phyloP scores from a whole-genome alignment of 306 rosid genomes.

The Cucurbita moschata region DNA sequence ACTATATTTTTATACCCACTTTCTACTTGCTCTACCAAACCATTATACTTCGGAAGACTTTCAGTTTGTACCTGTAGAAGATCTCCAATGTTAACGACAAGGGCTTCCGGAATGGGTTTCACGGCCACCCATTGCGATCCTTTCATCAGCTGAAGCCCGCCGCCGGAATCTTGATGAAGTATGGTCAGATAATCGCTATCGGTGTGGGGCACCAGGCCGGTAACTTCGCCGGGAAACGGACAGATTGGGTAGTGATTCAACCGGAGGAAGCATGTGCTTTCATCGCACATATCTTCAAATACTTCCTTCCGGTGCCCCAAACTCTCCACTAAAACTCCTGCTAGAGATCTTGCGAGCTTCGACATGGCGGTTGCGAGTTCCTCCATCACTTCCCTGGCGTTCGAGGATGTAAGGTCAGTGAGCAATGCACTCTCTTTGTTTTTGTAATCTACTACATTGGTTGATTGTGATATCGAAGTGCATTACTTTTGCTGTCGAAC shows the following conservation, averaged over 20 bases:
- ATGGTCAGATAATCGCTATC: constrained; percentile 88
- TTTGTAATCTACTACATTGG: neutral
- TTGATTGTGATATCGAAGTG: neutral
- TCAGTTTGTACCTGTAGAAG: constrained; percentile 54
- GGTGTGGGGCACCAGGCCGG: constrained; percentile 81
- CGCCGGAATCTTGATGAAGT: constrained; percentile 70
- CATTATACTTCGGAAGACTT: too few species aligned
- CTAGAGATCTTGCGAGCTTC: constrained; percentile 43
- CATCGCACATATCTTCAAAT: constrained; percentile 44
- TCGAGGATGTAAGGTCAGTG: neutral
- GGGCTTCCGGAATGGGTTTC: constrained; percentile 71
- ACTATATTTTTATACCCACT: too few species aligned
- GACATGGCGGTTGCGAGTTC: constrained; percentile 67
- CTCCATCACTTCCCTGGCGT: constrained; percentile 49
- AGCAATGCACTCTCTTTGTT: neutral
- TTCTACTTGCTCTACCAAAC: too few species aligned
- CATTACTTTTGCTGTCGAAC: neutral
- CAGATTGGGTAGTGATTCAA: constrained; percentile 72
- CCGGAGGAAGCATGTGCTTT: constrained; percentile 69
- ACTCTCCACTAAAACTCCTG: constrained; percentile 51
- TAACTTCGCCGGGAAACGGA: constrained; percentile 35
- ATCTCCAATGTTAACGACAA: constrained; percentile 80
- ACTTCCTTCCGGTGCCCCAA: constrained; percentile 39
- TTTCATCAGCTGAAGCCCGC: constrained; percentile 90
- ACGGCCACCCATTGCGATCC: constrained; percentile 81